Evolutionary conservation across 768 basidiomycete species (phyloP).

Genomic region (Clavulina sp.): DNA sequence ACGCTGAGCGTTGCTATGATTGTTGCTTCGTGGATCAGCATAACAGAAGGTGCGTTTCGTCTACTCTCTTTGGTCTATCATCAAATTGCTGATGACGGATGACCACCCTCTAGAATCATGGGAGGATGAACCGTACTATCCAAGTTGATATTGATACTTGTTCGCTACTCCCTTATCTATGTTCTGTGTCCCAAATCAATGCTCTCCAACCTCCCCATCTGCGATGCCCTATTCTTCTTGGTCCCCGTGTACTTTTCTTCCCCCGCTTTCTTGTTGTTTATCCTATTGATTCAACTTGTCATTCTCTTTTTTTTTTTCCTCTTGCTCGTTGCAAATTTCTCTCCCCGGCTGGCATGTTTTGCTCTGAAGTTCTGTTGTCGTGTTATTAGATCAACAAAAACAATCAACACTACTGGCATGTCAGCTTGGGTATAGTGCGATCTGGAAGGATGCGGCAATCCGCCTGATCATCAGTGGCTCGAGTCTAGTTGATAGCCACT

Average conservation of each 20-base stretch:
- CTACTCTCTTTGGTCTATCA: not conserved
- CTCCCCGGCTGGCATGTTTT: not conserved
- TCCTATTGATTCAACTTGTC: not conserved
- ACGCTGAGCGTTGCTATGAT: conserved; percentile 50
- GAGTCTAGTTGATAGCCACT: too few relatives aligned
- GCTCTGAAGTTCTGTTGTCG: too few relatives aligned
- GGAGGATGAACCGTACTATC: conserved; percentile 12
- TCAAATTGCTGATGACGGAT: not conserved
- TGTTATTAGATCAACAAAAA: too few relatives aligned
- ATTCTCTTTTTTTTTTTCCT: conserved; percentile 1
- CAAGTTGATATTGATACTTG: not conserved
- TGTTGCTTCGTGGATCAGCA: conserved; percentile 70
- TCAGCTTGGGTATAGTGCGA: too few relatives aligned
- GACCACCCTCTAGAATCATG: conserved; percentile 17
- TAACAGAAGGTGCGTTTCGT: conserved; percentile 56
- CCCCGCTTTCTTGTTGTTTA: not conserved
- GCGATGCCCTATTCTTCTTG: not conserved
- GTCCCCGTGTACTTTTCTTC: not conserved
- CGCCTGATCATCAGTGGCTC: too few relatives aligned
- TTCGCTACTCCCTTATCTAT: not conserved
- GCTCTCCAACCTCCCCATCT: not conserved
- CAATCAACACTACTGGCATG: too few relatives aligned
- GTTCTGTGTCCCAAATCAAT: not conserved
- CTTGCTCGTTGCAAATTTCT: not conserved
- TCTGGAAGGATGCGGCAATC: too few relatives aligned